Evolutionary conservation across 1,284 basidiomycete species (phyloP), one percentile per base, ranked within the genome.

Genomic region (Meira nashicola): DNA sequence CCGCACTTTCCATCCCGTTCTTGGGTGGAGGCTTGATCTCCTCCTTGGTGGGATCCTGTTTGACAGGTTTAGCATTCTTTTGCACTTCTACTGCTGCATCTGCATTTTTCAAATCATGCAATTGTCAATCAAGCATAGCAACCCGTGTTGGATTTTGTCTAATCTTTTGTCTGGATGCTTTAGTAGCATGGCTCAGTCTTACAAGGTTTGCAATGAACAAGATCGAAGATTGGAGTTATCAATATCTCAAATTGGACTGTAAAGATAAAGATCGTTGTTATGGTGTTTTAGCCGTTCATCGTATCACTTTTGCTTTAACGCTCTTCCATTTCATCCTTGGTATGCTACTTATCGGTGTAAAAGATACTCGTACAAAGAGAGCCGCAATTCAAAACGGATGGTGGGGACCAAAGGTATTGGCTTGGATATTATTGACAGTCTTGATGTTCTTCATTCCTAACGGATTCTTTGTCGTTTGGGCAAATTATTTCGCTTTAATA

Each of bases 331-430:
- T 87, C 54, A 82, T 97, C 51, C 82, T 97, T 53, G 87, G 90
- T 58, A 73, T 86, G 0, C 82, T 86, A 21, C 85, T 98, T 33
- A 84, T 96, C 62, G 91, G 91, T 25, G 89, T 98, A 7, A 85
- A 86, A 68, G 88, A 93, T 74, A 96, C 95, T 5, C 86, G 87
- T 61, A 87, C 92, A 62, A 92, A 90, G 78, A 86, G 94, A 19
- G 90, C 94, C 1, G 87, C 91, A 11, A 86, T 99, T 60, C 94
- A 99, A 82, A 99, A 99, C 78, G 94, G 94, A 88, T 99, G 93
- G 93, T 99, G 94, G 94, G 94, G 94, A 39, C 93, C 92, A 12
- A 99, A 99, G 78, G 86, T 92, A 39, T 82, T 96, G 50, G 82
- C 89, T 5, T 93, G 90, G 90, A 73, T 92, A 25, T 70, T 89